Conservation (phyloP, 208 protist genomes). For the Baffinella frigidus region DNA sequence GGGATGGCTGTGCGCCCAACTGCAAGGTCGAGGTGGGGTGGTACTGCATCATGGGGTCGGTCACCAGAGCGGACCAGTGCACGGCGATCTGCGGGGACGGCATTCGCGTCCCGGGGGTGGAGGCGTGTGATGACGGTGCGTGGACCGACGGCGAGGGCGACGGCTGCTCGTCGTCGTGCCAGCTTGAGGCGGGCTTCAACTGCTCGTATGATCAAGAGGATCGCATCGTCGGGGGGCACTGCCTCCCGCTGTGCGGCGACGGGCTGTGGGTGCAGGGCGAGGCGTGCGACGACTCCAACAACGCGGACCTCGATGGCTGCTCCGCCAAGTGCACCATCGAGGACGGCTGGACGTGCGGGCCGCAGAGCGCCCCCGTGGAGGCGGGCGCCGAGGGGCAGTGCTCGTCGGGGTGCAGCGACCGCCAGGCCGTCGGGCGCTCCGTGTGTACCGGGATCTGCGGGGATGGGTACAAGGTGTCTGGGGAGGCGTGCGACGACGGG, state of each 20-base stretch:
- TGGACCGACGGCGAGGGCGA: constrained; percentile 34
- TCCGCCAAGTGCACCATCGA: constrained; percentile 1
- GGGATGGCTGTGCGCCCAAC: constrained; percentile 5
- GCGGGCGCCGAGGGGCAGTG: no score
- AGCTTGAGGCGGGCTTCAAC: constrained; percentile 15
- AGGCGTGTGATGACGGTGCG: constrained; percentile 40
- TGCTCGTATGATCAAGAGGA: constrained; percentile 47
- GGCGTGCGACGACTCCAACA: constrained; percentile 60
- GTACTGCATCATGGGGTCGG: neutral
- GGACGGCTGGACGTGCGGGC: constrained; percentile 44
- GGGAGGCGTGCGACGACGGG: constrained; percentile 55
- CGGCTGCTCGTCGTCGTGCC: constrained; percentile 30
- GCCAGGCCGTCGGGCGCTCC: no score
- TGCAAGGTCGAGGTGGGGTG: constrained; percentile 35
- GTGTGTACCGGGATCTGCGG: constrained; percentile 39
- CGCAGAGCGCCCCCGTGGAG: neutral
- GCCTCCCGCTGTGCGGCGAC: constrained; percentile 48
- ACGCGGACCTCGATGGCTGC: constrained; percentile 16
- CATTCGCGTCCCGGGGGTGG: neutral
- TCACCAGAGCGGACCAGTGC: neutral
- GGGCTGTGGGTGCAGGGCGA: constrained; percentile 11
- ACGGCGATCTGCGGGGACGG: constrained; percentile 22
- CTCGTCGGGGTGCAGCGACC: no score
- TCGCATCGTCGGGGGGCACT: neutral
- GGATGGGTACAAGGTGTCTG: neutral